Evolutionary conservation across 2,329 filamentous ascomycete species (phyloP).

Genomic region (Akanthomyces uredinophilus): DNA sequence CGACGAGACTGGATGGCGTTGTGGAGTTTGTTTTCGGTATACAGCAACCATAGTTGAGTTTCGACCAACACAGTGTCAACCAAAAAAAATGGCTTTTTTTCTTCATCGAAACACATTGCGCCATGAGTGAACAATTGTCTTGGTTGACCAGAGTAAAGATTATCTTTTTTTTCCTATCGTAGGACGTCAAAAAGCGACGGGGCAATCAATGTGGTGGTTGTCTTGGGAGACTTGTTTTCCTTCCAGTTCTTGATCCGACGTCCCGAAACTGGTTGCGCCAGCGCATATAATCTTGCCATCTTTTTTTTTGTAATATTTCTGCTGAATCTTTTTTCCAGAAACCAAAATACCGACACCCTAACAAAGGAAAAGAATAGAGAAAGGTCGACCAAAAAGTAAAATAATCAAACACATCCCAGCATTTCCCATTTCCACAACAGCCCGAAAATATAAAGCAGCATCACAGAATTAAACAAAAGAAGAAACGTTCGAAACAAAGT

Average conservation of each 20-base stretch:
- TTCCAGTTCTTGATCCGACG: neutral
- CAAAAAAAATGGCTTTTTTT: no score
- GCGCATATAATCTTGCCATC: neutral
- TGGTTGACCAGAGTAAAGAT: neutral
- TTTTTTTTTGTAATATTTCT: neutral
- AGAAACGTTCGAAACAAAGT: constrained; percentile 12
- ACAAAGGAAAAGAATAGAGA: neutral
- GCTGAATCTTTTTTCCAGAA: constrained; percentile 1
- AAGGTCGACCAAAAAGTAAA: neutral
- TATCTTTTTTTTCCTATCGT: neutral
- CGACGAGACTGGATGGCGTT: no score
- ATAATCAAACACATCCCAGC: constrained; percentile 12
- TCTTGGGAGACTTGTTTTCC: neutral
- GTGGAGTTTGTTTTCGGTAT: no score
- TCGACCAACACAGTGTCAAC: no score
- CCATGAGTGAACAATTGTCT: neutral
- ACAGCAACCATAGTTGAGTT: no score
- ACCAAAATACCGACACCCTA: neutral
- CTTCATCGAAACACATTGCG: neutral
- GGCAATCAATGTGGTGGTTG: neutral
- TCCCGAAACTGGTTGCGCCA: constrained; percentile 1
- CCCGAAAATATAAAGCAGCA: constrained; percentile 6
- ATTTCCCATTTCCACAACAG: constrained; percentile 13
- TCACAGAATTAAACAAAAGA: constrained; percentile 5
- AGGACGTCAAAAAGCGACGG: neutral